Percentiles rank a stretch among this genome's conserved stretches.
These are phyloP conservation scores for Cyclanthera cordifolia DNA, from an alignment of 306 rosid genomes.

Conservation along the genomic window DNA sequence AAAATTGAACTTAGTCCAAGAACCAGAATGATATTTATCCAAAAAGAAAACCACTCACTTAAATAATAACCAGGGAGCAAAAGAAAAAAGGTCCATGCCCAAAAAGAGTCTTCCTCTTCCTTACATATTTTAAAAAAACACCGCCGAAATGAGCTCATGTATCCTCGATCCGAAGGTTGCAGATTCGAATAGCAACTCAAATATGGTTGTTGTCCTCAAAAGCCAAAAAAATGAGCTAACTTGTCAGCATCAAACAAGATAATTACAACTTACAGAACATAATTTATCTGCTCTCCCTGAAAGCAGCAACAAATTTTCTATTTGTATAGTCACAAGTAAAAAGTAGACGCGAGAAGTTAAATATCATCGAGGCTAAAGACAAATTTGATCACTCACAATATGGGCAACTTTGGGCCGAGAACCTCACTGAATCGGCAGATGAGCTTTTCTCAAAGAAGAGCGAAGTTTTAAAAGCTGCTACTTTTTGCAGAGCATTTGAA, in stretches of 20 bases:
- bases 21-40: no score
- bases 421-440: not conserved
- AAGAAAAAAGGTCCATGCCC: not conserved
- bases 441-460: not conserved
- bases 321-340: conserved; percentile 1
- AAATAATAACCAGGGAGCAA: not conserved
- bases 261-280: conserved; percentile 8
- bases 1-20: no score
- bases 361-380: not conserved
- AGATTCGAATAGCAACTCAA: no score
- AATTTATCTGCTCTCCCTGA: not conserved
- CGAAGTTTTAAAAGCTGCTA: not conserved
- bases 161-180: no score
- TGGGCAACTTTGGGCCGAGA: conserved; percentile 1
- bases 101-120: not conserved
- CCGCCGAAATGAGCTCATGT: no score
- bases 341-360: conserved; percentile 3
- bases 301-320: not conserved
- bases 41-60: not conserved
- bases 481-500: not conserved
- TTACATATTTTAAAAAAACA: not conserved
- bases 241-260: conserved; percentile 1
- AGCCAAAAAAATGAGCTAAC: not conserved
- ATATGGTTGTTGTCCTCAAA: no score
- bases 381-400: not conserved